These are phyloP conservation scores for Protostelium mycophagum DNA, from an alignment of 78 protist genomes.

Conservation along the genomic window DNA sequence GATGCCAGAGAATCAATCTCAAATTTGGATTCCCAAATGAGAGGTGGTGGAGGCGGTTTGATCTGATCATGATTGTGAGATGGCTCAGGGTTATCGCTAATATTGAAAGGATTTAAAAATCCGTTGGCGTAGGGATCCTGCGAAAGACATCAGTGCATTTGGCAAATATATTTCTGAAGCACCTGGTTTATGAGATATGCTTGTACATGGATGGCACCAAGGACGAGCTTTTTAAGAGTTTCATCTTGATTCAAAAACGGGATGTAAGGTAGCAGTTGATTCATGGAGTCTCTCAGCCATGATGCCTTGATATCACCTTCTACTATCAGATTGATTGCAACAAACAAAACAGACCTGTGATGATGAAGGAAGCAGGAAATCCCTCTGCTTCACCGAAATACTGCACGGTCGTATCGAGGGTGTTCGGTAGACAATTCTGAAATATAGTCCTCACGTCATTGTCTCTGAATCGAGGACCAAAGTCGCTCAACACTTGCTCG, in stretches of 20 bases:
- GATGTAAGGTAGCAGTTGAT: constrained; percentile 25
- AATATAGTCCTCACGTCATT: constrained; percentile 10
- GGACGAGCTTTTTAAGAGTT: neutral
- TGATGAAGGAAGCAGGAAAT: neutral
- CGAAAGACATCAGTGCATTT: neutral
- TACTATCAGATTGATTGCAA: neutral
- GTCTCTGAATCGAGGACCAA: neutral
- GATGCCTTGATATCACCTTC: constrained; percentile 52
- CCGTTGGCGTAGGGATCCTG: neutral
- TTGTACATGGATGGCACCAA: neutral
- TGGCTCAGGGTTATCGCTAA: neutral
- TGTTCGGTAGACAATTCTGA: constrained; percentile 23
- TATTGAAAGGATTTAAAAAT: neutral
- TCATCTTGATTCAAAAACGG: neutral
- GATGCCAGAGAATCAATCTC: neutral
- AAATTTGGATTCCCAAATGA: neutral
- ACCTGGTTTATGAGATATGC: neutral
- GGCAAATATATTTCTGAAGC: neutral
- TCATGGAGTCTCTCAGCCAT: constrained; percentile 64
- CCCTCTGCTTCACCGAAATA: neutral
- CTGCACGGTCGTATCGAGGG: constrained; percentile 63
- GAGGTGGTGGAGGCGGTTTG: neutral
- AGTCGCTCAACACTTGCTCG: neutral
- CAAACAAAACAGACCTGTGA: neutral
- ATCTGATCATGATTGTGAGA: neutral